A percentile compares a stretch with the other conserved stretches of the same genome.
Evolutionary conservation across 257 asterid genomes (phyloP).

Genomic region (Jacaranda copaia): DNA sequence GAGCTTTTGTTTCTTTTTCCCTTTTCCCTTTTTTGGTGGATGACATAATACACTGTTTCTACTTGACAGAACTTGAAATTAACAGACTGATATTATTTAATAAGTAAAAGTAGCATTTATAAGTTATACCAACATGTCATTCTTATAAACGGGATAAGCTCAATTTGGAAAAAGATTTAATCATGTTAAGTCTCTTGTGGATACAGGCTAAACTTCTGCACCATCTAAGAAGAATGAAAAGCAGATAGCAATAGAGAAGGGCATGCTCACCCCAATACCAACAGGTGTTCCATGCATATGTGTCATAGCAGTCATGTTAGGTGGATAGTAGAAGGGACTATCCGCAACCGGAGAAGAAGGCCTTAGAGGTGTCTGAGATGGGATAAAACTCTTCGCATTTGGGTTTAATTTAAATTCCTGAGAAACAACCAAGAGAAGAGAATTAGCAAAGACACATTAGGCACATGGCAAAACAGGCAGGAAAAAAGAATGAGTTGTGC

Average conservation of each 20-base stretch:
- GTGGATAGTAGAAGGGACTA: conserved; percentile 66
- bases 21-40: not conserved
- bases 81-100: not conserved
- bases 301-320: conserved; percentile 53
- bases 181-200: not conserved
- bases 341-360: conserved; percentile 73
- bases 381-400: conserved; percentile 63
- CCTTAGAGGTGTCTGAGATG: conserved; percentile 58
- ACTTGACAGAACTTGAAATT: not conserved
- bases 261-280: conserved; percentile 64
- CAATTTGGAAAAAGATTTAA: not conserved
- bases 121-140: not conserved
- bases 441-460: conserved; percentile 2
- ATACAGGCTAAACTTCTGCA: not conserved
- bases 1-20: not conserved
- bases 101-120: not conserved
- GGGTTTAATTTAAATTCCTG: conserved; percentile 77
- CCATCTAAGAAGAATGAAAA: not conserved
- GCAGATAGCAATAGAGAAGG: not conserved
- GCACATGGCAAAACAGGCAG: not conserved
- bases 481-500: not conserved
- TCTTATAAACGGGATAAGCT: not conserved
- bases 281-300: conserved; percentile 68
- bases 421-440: not conserved
- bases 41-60: not conserved